A percentile compares a stretch with the other conserved stretches of the same genome.
Conservation (phyloP, 73 alveolate species). For the Symbiodinium pilosum region DNA sequence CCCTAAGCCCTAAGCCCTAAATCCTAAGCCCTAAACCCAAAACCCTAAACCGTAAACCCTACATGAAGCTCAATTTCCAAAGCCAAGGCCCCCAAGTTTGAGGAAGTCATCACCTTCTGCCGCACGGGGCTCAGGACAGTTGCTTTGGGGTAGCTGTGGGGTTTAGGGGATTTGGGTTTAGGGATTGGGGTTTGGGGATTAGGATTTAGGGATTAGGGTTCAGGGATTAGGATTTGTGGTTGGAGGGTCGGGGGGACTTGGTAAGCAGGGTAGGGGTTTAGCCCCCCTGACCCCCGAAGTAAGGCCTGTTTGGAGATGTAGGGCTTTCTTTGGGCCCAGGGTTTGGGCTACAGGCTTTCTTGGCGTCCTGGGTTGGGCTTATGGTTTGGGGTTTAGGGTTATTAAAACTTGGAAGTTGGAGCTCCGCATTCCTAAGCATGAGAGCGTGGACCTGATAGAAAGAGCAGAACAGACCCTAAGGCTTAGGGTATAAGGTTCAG, state of each 20-base stretch:
- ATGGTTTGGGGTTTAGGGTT: neutral
- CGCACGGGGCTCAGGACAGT: neutral
- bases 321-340: too few species aligned
- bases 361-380: too few species aligned
- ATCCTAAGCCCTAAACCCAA: too few species aligned
- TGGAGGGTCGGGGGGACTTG: too few species aligned
- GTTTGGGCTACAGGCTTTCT: too few species aligned
- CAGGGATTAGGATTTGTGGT: neutral
- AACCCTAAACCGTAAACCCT: neutral
- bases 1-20: too few species aligned
- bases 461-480: neutral
- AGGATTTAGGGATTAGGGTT: neutral
- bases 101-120: slow-evolving; percentile 81
- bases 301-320: too few species aligned
- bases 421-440: neutral
- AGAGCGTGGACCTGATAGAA: neutral
- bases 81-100: slow-evolving; percentile 33
- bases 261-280: too few species aligned
- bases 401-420: neutral
- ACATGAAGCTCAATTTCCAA: neutral
- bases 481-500: neutral
- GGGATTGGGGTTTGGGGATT: neutral
- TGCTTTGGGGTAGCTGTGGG: neutral
- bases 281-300: too few species aligned
- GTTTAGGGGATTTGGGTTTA: neutral